phyloP scores from a whole-genome alignment of 257 asterid species.

The Solanum rostratum region DNA sequence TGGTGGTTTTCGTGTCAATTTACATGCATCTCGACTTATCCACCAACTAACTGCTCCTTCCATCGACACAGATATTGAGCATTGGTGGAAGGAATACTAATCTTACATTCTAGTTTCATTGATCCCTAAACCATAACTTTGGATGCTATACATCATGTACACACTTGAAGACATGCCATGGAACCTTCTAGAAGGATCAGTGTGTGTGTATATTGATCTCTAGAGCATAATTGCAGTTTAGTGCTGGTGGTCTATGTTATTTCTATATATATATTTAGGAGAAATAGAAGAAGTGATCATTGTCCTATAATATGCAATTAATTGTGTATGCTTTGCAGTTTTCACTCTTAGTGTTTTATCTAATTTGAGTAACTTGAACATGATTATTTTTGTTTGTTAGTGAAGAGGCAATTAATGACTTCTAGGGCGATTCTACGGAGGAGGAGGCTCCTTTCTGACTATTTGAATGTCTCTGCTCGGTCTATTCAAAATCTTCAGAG shows the following conservation, averaged over 20 bases:
- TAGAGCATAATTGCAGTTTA: neutral
- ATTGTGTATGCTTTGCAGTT: neutral
- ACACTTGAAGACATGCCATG: neutral
- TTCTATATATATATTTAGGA: neutral
- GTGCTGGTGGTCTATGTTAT: neutral
- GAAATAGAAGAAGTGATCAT: neutral
- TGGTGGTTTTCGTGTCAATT: neutral
- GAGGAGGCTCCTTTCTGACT: conserved; percentile 38
- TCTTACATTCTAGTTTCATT: neutral
- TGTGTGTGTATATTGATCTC: neutral
- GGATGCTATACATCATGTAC: neutral
- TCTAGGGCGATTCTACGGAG: conserved; percentile 52
- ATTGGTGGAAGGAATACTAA: neutral
- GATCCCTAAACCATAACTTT: neutral
- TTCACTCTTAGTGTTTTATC: neutral
- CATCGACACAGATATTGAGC: neutral
- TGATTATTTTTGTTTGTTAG: conserved; percentile 1
- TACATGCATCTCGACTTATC: neutral
- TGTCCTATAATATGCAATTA: neutral
- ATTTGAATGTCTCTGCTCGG: conserved; percentile 32
- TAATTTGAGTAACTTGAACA: neutral
- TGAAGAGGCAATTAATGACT: conserved; percentile 45
- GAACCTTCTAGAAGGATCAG: neutral
- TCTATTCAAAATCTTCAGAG: conserved; percentile 27
- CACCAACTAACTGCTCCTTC: neutral